Evolutionary conservation across 2,329 filamentous ascomycete genomes (phyloP).

Genomic region (Polychaeton citri): DNA sequence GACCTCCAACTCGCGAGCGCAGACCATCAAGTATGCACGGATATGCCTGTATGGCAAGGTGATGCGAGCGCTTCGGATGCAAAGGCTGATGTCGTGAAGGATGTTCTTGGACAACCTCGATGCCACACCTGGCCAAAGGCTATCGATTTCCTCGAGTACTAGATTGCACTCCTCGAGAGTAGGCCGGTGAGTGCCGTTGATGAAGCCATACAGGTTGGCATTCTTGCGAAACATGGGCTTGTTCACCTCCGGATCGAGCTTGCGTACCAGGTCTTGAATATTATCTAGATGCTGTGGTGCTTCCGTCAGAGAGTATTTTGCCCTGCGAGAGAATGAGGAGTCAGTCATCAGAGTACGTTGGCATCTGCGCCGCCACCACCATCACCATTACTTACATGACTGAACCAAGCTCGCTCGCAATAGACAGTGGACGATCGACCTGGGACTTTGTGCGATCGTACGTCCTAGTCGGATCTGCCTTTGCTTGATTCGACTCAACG

Average conservation of each 20-base stretch:
- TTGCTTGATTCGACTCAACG: background rate
- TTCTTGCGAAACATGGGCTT: too few relatives aligned
- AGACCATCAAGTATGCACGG: too few relatives aligned
- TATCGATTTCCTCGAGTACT: too few relatives aligned
- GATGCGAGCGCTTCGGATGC: too few relatives aligned
- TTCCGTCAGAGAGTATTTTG: background rate
- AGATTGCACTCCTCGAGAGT: too few relatives aligned
- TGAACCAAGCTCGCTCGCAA: background rate
- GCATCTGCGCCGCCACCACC: background rate
- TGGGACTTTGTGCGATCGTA: background rate
- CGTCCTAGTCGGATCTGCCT: background rate
- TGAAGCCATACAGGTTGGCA: too few relatives aligned
- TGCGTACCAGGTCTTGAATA: background rate
- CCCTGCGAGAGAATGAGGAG: background rate
- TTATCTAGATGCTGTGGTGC: background rate
- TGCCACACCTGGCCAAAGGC: too few relatives aligned
- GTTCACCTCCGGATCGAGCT: background rate
- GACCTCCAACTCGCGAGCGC: too few relatives aligned
- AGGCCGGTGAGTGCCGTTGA: too few relatives aligned
- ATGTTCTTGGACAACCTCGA: too few relatives aligned
- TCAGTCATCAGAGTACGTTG: background rate
- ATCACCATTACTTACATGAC: background rate
- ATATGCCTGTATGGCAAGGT: too few relatives aligned
- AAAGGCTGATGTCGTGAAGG: too few relatives aligned
- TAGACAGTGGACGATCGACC: background rate